Evolutionary conservation across 169 alveolate species (phyloP), one percentile per base, ranked within the genome.

Genomic region (Plasmodium ovale): DNA sequence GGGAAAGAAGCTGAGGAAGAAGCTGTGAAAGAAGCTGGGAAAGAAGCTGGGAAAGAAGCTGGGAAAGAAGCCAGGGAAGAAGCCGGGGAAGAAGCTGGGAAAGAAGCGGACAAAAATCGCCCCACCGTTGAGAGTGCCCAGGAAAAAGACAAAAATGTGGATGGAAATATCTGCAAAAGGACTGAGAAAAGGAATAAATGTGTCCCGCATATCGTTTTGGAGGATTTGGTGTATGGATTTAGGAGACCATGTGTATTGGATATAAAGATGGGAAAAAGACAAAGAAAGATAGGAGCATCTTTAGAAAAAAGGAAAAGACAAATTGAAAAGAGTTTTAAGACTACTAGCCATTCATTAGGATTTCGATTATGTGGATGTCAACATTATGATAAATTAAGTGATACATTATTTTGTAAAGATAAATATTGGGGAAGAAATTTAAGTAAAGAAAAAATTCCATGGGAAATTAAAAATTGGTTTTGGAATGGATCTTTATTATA

Each of bases 381-480:
- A 87, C 87, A 54, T 69, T 92, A 92, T 84, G 74, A 92, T 87
- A 89, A 79, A 65, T 44, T 60, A 87, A 69, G 44, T 14, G 95
- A 92, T 44, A 89, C 87, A 56, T 72, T 92, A 35, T 92, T 91
- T 73, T 92, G 73, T 71, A 72, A 87, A 35, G 95, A 92, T 77
- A 92, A 92, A 71, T 92, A 92, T 33, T 92, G 95, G 95, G 95
- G 95, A 35, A 62, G 95, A 51, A 87, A 87, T 12, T 73, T 92
- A 64, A 88, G 91, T 9, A 87, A 84, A 72, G 95, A 92, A 72
- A 71, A 85, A 29, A 93, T 92, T 19, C 91, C 93, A 60, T 69
- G 82, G 87, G 95, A 94, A 16, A 89, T 92, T 33, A 62, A 89
- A 64, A 92, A 84, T 77, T 89, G 95, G 94, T 89, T 92, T 27